Evolutionary conservation across 495 filamentous ascomycete species (phyloP).

Genomic region (Penicillium riverlandense): DNA sequence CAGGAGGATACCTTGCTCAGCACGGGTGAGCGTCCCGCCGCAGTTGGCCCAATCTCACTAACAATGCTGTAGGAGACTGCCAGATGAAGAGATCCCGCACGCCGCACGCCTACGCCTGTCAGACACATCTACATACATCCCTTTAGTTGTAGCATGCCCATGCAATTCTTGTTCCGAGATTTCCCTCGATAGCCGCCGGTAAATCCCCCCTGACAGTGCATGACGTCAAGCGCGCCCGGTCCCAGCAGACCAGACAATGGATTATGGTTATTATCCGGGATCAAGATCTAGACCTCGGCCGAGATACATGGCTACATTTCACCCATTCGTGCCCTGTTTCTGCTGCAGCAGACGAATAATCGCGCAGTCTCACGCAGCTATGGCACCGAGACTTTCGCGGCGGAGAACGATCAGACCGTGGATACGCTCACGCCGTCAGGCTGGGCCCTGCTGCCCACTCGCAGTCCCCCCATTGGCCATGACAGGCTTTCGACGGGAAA

Average conservation of each 20-base stretch:
- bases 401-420: not conserved
- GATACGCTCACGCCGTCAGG: conserved; percentile 5
- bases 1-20: no score
- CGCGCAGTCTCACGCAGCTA: no score
- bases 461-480: conserved; percentile 7
- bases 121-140: no score
- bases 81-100: no score
- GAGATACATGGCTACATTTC: not conserved
- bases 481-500: not conserved
- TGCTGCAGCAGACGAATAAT: no score
- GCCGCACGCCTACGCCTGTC: no score
- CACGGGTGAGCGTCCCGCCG: no score
- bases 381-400: no score
- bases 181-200: conserved; percentile 9
- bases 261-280: conserved; percentile 6
- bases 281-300: conserved; percentile 16
- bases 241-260: not conserved
- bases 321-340: no score
- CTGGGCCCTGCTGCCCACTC: conserved; percentile 7
- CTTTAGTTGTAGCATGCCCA: not conserved
- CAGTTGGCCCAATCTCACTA: no score
- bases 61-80: no score
- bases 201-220: conserved; percentile 3
- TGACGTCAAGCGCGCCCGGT: conserved; percentile 3
- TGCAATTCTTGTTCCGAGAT: not conserved